Conservation (phyloP, 352 stramenopile species). For the Phytophthora quininea region DNA sequence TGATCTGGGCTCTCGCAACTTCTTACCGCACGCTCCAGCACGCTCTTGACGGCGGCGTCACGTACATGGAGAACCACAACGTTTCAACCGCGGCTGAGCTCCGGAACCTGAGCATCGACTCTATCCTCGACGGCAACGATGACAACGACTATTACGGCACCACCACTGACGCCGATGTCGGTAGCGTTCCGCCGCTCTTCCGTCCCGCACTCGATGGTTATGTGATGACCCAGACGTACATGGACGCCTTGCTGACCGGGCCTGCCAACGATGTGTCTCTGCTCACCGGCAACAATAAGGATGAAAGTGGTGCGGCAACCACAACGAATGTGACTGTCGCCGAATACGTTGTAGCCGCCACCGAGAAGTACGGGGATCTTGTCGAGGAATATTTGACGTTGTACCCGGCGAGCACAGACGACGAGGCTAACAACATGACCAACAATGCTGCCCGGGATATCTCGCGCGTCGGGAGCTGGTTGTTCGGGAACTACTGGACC, state of each 20-base stretch:
- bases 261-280: constrained; percentile 20
- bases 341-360: constrained; percentile 14
- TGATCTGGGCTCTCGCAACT: constrained; percentile 3
- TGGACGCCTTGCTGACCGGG: constrained; percentile 6
- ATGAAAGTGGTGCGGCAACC: constrained; percentile 19
- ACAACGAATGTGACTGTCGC: constrained; percentile 25
- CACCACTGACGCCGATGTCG: not conserved
- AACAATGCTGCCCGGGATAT: constrained; percentile 14
- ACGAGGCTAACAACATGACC: constrained; percentile 10
- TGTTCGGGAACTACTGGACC: constrained; percentile 21
- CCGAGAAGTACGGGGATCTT: constrained; percentile 16
- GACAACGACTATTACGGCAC: constrained; percentile 5
- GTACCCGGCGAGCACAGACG: constrained; percentile 16
- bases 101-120: constrained; percentile 11
- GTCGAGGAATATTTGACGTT: constrained; percentile 16
- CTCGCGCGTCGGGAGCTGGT: constrained; percentile 20
- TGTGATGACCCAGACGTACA: constrained; percentile 16
- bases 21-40: constrained; percentile 4
- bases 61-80: constrained; percentile 7
- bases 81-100: constrained; percentile 15
- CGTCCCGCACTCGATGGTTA: constrained; percentile 16
- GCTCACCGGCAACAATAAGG: constrained; percentile 24
- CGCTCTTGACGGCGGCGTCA: not conserved
- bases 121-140: constrained; percentile 9
- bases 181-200: constrained; percentile 10